Conservation (phyloP, 2,329 filamentous ascomycete species). For the Diaporthe velutina region DNA sequence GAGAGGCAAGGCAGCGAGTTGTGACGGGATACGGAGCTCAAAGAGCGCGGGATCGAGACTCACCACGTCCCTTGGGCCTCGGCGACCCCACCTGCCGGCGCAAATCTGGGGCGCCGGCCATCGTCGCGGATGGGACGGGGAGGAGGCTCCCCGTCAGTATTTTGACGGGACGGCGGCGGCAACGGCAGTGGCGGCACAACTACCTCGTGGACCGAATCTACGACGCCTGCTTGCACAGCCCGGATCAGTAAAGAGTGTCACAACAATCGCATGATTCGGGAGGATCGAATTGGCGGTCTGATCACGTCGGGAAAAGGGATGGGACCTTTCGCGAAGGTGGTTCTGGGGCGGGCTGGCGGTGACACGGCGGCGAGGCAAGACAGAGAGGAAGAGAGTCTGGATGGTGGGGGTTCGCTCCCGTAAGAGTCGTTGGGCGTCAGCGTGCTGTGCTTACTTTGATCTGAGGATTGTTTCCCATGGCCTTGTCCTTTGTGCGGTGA, state of each 20-base stretch:
- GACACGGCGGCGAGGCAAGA: background rate
- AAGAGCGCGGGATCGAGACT: conserved; percentile 45
- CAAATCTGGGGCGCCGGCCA: conserved; percentile 53
- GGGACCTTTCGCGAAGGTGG: background rate
- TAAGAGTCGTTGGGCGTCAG: background rate
- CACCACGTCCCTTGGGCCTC: conserved; percentile 68
- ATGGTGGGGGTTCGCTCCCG: conserved; percentile 17
- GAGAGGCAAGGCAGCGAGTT: conserved; percentile 28
- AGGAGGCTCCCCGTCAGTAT: conserved; percentile 62
- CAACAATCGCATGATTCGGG: background rate
- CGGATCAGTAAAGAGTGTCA: conserved; percentile 41
- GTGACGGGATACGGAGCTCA: background rate
- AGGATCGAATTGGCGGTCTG: background rate
- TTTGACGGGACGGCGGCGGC: conserved; percentile 40
- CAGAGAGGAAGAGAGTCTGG: background rate
- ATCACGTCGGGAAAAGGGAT: background rate
- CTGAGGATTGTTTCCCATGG: conserved; percentile 62
- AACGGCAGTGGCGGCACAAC: conserved; percentile 35
- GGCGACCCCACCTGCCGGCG: conserved; percentile 68
- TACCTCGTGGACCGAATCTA: conserved; percentile 54
- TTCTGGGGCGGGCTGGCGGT: background rate
- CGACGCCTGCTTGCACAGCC: conserved; percentile 53
- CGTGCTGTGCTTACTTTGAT: conserved; percentile 56
- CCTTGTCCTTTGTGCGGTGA: conserved; percentile 57
- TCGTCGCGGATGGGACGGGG: conserved; percentile 35